Percentiles rank a stretch among this genome's conserved stretches.
Conservation (phyloP, 2,329 filamentous ascomycete genomes). For the Aspergillus neotritici region DNA sequence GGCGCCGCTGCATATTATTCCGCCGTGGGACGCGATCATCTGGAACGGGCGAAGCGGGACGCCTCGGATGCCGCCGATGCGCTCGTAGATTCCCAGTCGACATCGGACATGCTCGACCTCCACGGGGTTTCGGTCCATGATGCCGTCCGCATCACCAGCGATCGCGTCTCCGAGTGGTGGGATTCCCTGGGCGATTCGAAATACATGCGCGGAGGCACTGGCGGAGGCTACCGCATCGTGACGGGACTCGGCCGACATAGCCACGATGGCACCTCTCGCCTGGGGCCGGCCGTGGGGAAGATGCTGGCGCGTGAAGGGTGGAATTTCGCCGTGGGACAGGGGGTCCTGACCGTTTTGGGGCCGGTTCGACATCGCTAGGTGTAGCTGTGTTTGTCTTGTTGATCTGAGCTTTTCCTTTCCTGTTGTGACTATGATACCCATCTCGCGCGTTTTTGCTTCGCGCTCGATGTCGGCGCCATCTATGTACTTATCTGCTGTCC, state of each 20-base stretch:
- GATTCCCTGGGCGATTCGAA: conserved; percentile 60
- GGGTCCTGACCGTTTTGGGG: conserved; percentile 66
- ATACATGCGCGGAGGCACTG: conserved; percentile 39
- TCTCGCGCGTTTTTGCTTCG: too few species aligned
- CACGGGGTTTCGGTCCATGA: conserved; percentile 79
- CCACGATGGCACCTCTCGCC: conserved; percentile 64
- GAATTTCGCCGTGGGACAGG: conserved; percentile 68
- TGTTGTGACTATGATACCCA: too few species aligned
- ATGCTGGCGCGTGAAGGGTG: conserved; percentile 73
- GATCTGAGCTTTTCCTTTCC: conserved; percentile 1
- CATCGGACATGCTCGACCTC: conserved; percentile 60
- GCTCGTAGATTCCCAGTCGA: conserved; percentile 64
- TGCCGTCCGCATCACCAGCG: conserved; percentile 69
- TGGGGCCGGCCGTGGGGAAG: conserved; percentile 74
- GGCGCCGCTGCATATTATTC: conserved; percentile 73
- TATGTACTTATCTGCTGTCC: too few species aligned
- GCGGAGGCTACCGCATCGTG: conserved; percentile 63
- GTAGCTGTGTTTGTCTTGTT: conserved; percentile 8
- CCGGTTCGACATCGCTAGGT: conserved; percentile 28
- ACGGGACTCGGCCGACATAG: conserved; percentile 78
- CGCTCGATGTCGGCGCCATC: too few species aligned
- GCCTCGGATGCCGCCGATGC: conserved; percentile 63
- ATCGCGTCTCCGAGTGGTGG: conserved; percentile 72
- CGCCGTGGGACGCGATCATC: conserved; percentile 61
- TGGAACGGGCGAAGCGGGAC: conserved; percentile 53